Evolutionary conservation across 306 rosid genomes (phyloP).

Genomic region (Cucumis cinereus): DNA sequence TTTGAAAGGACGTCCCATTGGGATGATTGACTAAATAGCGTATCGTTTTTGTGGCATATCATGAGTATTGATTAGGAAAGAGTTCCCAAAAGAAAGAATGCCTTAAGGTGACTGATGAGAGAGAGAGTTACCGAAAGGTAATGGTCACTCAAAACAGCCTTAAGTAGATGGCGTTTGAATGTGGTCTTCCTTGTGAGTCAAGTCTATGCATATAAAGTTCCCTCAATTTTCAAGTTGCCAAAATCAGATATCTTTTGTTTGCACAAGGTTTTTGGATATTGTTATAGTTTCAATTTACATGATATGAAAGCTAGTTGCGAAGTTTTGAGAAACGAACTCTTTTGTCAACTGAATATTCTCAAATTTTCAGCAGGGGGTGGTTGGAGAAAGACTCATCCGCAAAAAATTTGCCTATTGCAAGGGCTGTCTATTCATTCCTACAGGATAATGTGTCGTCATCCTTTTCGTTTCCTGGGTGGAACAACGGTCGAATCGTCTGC

Average conservation of each 20-base stretch:
- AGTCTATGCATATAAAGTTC: background rate
- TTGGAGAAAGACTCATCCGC: constrained; percentile 47
- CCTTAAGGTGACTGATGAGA: no score
- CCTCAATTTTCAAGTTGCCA: background rate
- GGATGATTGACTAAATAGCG: no score
- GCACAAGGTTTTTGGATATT: background rate
- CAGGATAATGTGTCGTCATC: constrained; percentile 47
- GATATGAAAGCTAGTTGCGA: background rate
- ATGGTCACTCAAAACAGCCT: background rate
- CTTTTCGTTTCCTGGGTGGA: constrained; percentile 68
- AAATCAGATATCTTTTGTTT: background rate
- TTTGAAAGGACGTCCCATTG: no score
- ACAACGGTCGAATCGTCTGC: constrained; percentile 83
- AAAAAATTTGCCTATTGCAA: constrained; percentile 53
- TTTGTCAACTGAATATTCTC: constrained; percentile 11
- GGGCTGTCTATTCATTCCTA: constrained; percentile 63
- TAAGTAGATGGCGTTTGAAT: background rate
- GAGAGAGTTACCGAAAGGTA: background rate
- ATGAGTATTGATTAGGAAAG: no score
- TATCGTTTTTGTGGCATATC: no score
- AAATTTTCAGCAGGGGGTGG: constrained; percentile 57
- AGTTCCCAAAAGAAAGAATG: no score
- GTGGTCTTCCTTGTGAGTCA: no score
- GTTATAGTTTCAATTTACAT: background rate
- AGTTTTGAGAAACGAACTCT: background rate